phyloP scores from a whole-genome alignment of 2,329 filamentous ascomycete genomes.

The Lachnellula hyalina region DNA sequence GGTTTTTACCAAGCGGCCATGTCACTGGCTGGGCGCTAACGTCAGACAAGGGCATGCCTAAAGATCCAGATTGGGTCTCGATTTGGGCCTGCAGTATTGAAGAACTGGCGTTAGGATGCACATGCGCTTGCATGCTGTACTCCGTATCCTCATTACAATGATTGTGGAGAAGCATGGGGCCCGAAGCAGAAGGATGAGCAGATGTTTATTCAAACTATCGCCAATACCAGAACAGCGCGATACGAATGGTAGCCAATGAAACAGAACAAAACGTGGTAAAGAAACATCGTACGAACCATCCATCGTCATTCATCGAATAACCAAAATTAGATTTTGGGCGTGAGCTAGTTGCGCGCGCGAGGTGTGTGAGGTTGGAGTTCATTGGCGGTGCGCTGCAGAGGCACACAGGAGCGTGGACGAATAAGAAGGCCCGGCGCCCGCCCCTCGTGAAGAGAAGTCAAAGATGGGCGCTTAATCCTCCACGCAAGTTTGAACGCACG shows the following conservation, averaged over 20 bases:
- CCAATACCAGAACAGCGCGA: constrained; percentile 6
- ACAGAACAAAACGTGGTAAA: not conserved
- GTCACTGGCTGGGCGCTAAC: constrained; percentile 22
- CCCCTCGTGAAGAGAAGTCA: not conserved
- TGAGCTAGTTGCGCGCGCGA: constrained; percentile 19
- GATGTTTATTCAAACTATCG: constrained; percentile 15
- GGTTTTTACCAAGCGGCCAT: constrained; percentile 11
- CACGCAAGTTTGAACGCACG: not conserved
- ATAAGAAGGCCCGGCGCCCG: constrained; percentile 1
- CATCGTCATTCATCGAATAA: constrained; percentile 1
- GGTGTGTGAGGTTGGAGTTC: constrained; percentile 3
- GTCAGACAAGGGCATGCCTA: constrained; percentile 11
- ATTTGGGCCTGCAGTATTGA: constrained; percentile 12
- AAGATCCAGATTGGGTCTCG: constrained; percentile 5
- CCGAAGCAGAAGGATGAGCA: constrained; percentile 9
- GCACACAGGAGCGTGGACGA: constrained; percentile 3
- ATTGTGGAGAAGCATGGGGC: constrained; percentile 3
- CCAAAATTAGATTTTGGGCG: constrained; percentile 20
- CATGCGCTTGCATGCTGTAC: constrained; percentile 9
- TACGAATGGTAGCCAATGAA: constrained; percentile 13
- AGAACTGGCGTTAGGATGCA: constrained; percentile 7
- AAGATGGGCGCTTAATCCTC: not conserved
- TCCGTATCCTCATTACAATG: not conserved
- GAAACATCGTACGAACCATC: constrained; percentile 10
- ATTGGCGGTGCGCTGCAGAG: constrained; percentile 14